Evolutionary conservation across 495 filamentous ascomycete species (phyloP).

Genomic region (Trichocladium uniseriatum): DNA sequence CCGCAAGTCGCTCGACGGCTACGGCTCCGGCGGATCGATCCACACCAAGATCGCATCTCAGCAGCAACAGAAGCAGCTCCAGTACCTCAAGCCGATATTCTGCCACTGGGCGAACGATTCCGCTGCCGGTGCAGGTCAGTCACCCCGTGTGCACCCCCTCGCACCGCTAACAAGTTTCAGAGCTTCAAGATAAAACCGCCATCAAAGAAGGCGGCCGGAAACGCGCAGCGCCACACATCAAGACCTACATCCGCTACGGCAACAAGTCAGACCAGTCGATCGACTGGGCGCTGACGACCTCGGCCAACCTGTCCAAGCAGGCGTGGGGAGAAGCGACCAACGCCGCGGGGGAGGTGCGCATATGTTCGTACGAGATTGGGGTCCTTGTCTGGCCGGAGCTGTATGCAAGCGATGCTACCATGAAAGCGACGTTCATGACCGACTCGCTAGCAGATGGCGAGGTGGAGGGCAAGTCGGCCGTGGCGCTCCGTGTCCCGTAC

Average conservation of each 20-base stretch:
- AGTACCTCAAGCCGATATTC: conserved; percentile 61
- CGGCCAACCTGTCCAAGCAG: conserved; percentile 80
- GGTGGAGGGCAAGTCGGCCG: conserved; percentile 23
- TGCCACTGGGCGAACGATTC: conserved; percentile 57
- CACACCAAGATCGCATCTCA: conserved; percentile 66
- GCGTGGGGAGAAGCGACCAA: conserved; percentile 68
- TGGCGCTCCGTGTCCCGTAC: conserved; percentile 78
- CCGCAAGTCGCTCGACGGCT: conserved; percentile 69
- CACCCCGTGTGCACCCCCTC: not conserved
- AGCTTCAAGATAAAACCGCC: not conserved
- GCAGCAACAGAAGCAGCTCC: conserved; percentile 63
- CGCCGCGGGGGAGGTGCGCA: conserved; percentile 48
- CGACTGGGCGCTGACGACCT: conserved; percentile 81
- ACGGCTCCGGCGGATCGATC: conserved; percentile 67
- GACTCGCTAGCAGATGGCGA: conserved; percentile 38
- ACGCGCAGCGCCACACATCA: conserved; percentile 85
- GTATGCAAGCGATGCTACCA: conserved; percentile 44
- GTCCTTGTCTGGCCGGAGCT: conserved; percentile 78
- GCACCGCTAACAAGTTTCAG: not conserved
- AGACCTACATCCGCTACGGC: conserved; percentile 74
- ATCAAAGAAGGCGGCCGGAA: conserved; percentile 45
- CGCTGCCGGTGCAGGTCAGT: conserved; percentile 30
- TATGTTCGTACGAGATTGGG: conserved; percentile 79
- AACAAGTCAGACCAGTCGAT: conserved; percentile 41
- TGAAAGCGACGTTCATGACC: conserved; percentile 60